Evolutionary conservation across 1,139 yeast species (phyloP).

Genomic region (Debaryomyces singareniensis): DNA sequence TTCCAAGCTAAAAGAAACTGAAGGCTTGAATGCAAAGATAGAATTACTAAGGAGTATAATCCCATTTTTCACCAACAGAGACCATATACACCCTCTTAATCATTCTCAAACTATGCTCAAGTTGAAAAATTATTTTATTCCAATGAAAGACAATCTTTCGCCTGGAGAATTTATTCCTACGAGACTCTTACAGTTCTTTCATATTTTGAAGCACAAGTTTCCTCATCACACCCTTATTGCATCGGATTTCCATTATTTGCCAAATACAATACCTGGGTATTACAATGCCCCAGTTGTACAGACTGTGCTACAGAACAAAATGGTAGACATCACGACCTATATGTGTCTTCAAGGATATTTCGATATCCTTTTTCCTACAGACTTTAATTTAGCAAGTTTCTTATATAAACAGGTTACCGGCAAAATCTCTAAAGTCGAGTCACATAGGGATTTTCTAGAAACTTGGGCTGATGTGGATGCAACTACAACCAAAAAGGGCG

Average conservation of each 20-base stretch:
- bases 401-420: conserved; percentile 64
- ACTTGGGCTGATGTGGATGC: conserved; percentile 68
- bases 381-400: conserved; percentile 57
- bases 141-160: conserved; percentile 63
- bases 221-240: conserved; percentile 71
- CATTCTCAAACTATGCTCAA: conserved; percentile 27
- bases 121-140: conserved; percentile 32
- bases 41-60: conserved; percentile 22
- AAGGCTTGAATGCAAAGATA: conserved; percentile 14
- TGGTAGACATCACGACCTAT: conserved; percentile 67
- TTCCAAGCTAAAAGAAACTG: conserved; percentile 24
- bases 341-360: conserved; percentile 82
- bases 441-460: conserved; percentile 60
- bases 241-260: conserved; percentile 66
- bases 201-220: conserved; percentile 55
- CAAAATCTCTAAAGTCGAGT: conserved; percentile 45
- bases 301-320: conserved; percentile 60
- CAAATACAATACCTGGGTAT: conserved; percentile 58
- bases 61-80: conserved; percentile 26
- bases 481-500: conserved; percentile 72
- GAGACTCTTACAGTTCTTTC: conserved; percentile 59
- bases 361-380: conserved; percentile 84
- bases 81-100: conserved; percentile 34
- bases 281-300: conserved; percentile 77
- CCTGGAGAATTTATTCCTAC: conserved; percentile 83